These are phyloP conservation scores for Cytospora paraplurivora DNA, from an alignment of 2,329 filamentous ascomycete genomes.

Conservation along the genomic window DNA sequence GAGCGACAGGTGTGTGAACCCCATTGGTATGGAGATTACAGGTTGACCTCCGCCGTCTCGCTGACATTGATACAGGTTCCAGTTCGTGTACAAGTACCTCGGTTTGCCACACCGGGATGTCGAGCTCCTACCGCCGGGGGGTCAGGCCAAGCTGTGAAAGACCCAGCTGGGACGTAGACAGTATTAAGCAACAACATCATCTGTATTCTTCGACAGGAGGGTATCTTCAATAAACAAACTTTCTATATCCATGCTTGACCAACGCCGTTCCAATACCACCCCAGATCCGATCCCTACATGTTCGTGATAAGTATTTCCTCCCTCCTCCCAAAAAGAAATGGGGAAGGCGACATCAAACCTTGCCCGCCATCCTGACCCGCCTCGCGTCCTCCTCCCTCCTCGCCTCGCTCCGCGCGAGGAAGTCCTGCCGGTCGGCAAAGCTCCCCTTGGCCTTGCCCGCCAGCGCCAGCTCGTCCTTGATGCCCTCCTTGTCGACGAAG, in stretches of 20 bases:
- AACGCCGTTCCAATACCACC: neutral
- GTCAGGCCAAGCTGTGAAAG: conserved; percentile 41
- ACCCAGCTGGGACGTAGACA: too few relatives aligned
- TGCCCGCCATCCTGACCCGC: conserved; percentile 51
- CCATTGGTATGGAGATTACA: neutral
- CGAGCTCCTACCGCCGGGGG: conserved; percentile 42
- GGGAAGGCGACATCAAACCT: conserved; percentile 28
- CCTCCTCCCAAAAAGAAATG: neutral
- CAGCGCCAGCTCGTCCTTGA: conserved; percentile 67
- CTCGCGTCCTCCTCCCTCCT: conserved; percentile 63
- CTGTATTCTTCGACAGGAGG: conserved; percentile 20
- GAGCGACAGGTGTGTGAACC: conserved; percentile 61
- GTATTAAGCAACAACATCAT: conserved; percentile 5
- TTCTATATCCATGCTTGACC: conserved; percentile 4
- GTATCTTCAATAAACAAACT: conserved; percentile 9
- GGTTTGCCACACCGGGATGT: conserved; percentile 62
- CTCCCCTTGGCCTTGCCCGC: conserved; percentile 67
- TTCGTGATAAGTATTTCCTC: too few relatives aligned
- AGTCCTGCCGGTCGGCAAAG: conserved; percentile 64
- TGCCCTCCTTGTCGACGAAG: conserved; percentile 70
- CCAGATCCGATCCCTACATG: neutral
- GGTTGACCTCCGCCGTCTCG: neutral
- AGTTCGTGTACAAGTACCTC: conserved; percentile 69
- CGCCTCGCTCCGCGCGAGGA: conserved; percentile 65
- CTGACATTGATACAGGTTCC: conserved; percentile 50